Evolutionary conservation across 2,329 filamentous ascomycete species (phyloP), one percentile per base, ranked within the genome.

Genomic region (Monosporascus sp.): DNA sequence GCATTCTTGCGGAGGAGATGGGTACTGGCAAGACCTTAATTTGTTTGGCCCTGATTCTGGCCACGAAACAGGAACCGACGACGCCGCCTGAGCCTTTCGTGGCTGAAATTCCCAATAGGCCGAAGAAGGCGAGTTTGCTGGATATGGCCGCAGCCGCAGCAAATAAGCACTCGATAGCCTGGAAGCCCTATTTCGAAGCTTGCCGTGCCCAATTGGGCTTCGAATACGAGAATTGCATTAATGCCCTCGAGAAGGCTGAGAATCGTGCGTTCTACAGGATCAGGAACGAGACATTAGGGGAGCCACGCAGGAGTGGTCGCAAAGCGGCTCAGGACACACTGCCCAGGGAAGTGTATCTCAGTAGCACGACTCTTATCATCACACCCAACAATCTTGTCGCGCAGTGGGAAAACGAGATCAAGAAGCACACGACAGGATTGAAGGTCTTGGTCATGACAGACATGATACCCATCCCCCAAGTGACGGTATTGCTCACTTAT

Each of bases 21-120:
- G 87, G 87, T 6, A 73, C 81, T 0, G 92, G 93, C 0, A 97
- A 97, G 73, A 97, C 93, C 0, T 72, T 97, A 26, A 96, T 97
- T 11, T 93, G 88, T 58, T 72, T 97, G 18, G 78, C 87, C 7
- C 72, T 91, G 2, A 85, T 97, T 40, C 74, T 95, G 26, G 86
- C 90, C 3, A 96, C 90, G 0, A 84, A 81, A 61, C 76, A 85
- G 35, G 80, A 92, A 56, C 80, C 11, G 81, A 89, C 5, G 72
- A 77, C 18, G 80, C 87, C 3, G 87, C 92, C 2, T 78, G 84
- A 3, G 68, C 86, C 51, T 82, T 87, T 63, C 72, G 78, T 60
- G 44, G 64, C 54, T 57, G 68, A 53, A 63, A 75, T 49, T 60
- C 71, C 41, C 53, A 74, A 65, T 47, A 71, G 62, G 59, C 74